These are phyloP conservation scores for Calonectria honghensis DNA, from an alignment of 2,329 filamentous ascomycete species.

Conservation along the genomic window DNA sequence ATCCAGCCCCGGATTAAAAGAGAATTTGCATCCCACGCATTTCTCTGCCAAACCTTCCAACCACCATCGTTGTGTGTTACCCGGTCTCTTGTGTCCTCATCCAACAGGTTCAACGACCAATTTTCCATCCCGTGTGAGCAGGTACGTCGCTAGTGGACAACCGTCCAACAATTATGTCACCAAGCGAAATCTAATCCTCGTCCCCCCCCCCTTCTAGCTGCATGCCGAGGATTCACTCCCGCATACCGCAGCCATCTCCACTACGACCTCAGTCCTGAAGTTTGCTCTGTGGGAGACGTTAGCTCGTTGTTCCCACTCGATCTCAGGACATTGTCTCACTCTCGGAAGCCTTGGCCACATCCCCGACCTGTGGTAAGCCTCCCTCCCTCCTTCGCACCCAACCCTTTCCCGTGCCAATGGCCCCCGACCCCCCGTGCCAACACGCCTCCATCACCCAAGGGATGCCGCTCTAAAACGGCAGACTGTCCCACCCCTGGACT, in stretches of 20 bases:
- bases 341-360: constrained; percentile 65
- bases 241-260: constrained; percentile 63
- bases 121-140: constrained; percentile 40
- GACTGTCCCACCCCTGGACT: constrained; percentile 36
- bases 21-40: constrained; percentile 34
- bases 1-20: constrained; percentile 22
- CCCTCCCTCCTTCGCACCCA: constrained; percentile 50
- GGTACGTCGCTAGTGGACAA: constrained; percentile 52
- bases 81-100: constrained; percentile 28
- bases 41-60: constrained; percentile 19
- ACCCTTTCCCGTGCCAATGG: constrained; percentile 52
- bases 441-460: constrained; percentile 56
- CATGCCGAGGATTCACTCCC: constrained; percentile 60
- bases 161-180: constrained; percentile 39
- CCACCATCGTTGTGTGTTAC: constrained; percentile 34
- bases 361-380: constrained; percentile 71
- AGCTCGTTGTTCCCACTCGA: constrained; percentile 77
- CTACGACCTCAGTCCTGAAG: constrained; percentile 64
- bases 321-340: constrained; percentile 68
- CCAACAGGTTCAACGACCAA: constrained; percentile 17
- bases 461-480: constrained; percentile 44
- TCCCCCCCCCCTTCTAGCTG: constrained; percentile 56
- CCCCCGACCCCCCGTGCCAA: constrained; percentile 47
- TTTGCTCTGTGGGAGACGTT: constrained; percentile 77
- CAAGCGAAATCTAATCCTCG: constrained; percentile 54